Conservation (phyloP, 2,329 filamentous ascomycete species). For the Aspergillus niger region DNA sequence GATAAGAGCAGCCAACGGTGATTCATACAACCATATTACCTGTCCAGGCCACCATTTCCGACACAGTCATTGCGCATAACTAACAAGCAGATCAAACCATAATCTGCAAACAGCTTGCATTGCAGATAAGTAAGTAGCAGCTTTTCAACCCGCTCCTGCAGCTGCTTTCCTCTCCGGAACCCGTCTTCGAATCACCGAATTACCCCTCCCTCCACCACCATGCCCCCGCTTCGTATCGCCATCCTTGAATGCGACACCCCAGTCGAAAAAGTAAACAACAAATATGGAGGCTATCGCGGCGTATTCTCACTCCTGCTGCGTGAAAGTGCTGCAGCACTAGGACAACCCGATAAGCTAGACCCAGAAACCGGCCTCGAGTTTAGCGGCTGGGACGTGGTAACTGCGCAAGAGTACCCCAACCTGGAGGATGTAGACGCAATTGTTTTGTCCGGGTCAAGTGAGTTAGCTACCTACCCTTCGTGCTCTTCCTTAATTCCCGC, state of each 20-base stretch:
- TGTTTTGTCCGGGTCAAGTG: slow-evolving; percentile 72
- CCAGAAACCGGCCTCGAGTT: slow-evolving; percentile 56
- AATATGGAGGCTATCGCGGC: slow-evolving; percentile 72
- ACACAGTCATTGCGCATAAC: not conserved
- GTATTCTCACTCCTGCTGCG: slow-evolving; percentile 66
- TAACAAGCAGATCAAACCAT: not conserved
- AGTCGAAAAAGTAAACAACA: slow-evolving; percentile 61
- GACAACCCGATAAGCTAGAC: slow-evolving; percentile 33
- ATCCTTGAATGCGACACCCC: slow-evolving; percentile 87
- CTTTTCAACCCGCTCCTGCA: not conserved
- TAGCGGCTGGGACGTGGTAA: slow-evolving; percentile 70
- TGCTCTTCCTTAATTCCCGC: not conserved
- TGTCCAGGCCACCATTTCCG: not conserved
- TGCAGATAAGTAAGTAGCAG: no score
- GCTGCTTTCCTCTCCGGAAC: not conserved
- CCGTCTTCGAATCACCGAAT: not conserved
- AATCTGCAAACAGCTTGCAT: not conserved
- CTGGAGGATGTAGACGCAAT: slow-evolving; percentile 78
- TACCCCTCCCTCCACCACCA: slow-evolving; percentile 17
- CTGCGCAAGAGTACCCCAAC: slow-evolving; percentile 67
- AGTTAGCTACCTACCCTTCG: slow-evolving; percentile 22
- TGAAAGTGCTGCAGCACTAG: slow-evolving; percentile 54
- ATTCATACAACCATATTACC: not conserved
- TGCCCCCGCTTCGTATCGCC: slow-evolving; percentile 70
- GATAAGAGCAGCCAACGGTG: not conserved